Evolutionary conservation across 169 alveolate genomes (phyloP).

Genomic region (Sarcocystis neurona): DNA sequence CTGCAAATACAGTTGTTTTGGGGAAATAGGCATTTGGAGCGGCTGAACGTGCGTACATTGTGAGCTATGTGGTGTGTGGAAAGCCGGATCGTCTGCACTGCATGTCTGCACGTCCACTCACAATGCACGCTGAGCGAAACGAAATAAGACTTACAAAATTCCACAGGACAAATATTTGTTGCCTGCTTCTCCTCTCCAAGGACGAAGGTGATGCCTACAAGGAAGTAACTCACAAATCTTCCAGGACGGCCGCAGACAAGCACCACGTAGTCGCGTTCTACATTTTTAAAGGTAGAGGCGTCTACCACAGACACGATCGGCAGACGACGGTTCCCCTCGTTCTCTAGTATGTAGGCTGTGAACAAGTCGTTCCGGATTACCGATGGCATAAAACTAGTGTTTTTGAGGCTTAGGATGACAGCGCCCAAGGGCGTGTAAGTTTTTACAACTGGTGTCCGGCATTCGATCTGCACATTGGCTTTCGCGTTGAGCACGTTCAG

Average conservation of each 20-base stretch:
- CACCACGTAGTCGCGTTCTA: constrained; percentile 1
- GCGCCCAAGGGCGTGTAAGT: constrained; percentile 28
- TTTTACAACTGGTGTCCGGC: constrained; percentile 31
- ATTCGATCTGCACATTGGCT: constrained; percentile 19
- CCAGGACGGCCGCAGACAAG: constrained; percentile 31
- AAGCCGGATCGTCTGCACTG: no score
- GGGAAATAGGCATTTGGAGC: no score
- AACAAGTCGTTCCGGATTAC: constrained; percentile 42
- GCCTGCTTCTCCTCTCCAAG: neutral
- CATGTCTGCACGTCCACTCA: no score
- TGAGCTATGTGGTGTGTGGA: no score
- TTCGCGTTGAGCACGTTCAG: constrained; percentile 38
- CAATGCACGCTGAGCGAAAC: no score
- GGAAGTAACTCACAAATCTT: neutral
- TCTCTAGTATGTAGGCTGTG: constrained; percentile 1
- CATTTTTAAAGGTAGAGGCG: neutral
- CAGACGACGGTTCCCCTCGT: neutral
- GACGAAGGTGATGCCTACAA: neutral
- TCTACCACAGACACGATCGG: constrained; percentile 45
- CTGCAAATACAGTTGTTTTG: no score
- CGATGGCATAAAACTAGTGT: constrained; percentile 6
- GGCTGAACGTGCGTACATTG: no score
- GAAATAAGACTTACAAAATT: constrained; percentile 4
- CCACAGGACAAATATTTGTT: constrained; percentile 22
- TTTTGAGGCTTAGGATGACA: constrained; percentile 16